Base-by-base conservation (phyloP, 192 early-diverging fungal species). In the Hyaloraphidium curvatum region DNA sequence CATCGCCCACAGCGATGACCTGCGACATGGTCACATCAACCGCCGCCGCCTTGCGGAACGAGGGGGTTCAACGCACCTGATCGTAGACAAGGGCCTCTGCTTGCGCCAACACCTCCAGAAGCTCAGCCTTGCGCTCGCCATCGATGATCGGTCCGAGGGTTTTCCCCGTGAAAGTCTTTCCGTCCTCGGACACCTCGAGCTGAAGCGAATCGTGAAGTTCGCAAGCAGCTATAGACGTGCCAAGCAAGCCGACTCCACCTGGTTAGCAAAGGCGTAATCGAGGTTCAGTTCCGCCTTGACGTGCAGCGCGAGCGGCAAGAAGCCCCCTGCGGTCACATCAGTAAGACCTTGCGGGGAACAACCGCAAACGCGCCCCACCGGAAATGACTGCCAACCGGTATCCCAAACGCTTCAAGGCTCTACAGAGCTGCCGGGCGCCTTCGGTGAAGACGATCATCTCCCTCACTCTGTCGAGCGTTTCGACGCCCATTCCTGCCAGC, bases 211-310 rank as follows among this genome's bases (percentile, higher is more conserved):
- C 26, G 5, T 51, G 39, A 51, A 28, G 23, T 51, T 33, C 16
- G 28, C 19, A 29, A 31, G 54, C 16, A 35, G 28, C 31, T 25
- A 22, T 52, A 30, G 58, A 58, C 9, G 0, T 54, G n/a, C n/a
- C n/a, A n/a, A n/a, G n/a, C n/a, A n/a, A n/a, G n/a, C 54, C 29
- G 19, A 21, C 13, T 28, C 22, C 60, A 84, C 75, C 62, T 75
- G 77, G 64, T 98, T 98, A 19, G 94, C 94, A 77, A 96, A 96
- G 0, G 94, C 91, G 59, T 95, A 98, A 64, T 98, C 94, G 4
- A 98, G 69, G 5, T 83, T 83, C 14, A 98, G 68, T 54, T 87
- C 80, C 19, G 72, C 64, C 67, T 94, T 92, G 25, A 98, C 94
- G 61, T 91, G 82, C 7, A 73, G 61, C 2, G 94, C 94, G 43